Percentiles rank a stretch among this genome's conserved stretches.
phyloP scores from a whole-genome alignment of 192 early-diverging fungal genomes.

The Irineochytrium annulatum region DNA sequence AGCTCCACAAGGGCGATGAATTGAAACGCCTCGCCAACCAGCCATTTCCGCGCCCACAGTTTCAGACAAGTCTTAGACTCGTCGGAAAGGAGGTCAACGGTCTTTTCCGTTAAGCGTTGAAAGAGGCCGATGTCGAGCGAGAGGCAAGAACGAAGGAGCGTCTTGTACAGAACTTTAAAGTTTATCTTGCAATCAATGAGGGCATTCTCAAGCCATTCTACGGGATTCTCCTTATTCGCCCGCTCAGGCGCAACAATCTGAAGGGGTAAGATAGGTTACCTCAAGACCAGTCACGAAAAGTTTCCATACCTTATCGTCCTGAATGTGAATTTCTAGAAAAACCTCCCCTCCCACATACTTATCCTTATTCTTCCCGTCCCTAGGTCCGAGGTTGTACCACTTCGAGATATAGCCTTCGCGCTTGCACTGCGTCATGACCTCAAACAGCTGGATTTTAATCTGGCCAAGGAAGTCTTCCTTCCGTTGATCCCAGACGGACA shows the following conservation, averaged over 20 bases:
- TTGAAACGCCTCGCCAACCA: conserved; percentile 40
- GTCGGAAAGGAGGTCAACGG: conserved; percentile 37
- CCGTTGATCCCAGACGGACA: conserved; percentile 42
- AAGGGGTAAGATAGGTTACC: not conserved
- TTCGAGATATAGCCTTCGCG: conserved; percentile 28
- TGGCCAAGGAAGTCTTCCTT: conserved; percentile 53
- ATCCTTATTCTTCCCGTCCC: conserved; percentile 47
- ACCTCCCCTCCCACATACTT: conserved; percentile 57
- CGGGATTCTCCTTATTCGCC: not conserved
- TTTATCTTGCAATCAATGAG: conserved; percentile 30
- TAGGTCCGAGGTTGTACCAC: conserved; percentile 34
- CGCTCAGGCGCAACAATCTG: not conserved
- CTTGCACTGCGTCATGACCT: conserved; percentile 35
- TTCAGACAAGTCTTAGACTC: conserved; percentile 39
- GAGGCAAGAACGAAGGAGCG: conserved; percentile 38
- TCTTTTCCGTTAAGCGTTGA: conserved; percentile 31
- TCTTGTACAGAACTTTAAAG: conserved; percentile 37
- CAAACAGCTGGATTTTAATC: conserved; percentile 33
- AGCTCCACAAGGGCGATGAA: conserved; percentile 43
- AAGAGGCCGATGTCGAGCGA: conserved; percentile 39
- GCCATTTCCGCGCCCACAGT: conserved; percentile 37
- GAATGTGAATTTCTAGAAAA: conserved; percentile 37
- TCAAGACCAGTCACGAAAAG: not conserved
- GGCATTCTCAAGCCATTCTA: conserved; percentile 7
- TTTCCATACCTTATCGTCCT: conserved; percentile 21